Percentiles rank a stretch among this genome's conserved stretches.
Conservation (phyloP, 768 basidiomycete species). For the Tricholoma saponaceum region DNA sequence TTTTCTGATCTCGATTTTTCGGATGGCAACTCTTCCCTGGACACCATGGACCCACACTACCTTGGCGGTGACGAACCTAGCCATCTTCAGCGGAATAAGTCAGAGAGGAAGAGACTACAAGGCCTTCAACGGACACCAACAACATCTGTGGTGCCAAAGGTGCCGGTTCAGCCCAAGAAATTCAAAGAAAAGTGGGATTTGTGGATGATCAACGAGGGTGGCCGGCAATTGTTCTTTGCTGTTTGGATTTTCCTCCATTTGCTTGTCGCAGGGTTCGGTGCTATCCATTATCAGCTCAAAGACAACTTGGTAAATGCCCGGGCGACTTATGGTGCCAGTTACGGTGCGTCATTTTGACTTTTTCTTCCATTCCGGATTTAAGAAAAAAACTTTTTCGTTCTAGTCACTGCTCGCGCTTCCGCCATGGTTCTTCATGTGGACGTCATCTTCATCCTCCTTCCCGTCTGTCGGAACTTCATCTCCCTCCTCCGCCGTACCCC, state of each 20-base stretch:
- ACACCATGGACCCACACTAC: slow-evolving; percentile 33
- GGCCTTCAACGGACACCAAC: slow-evolving; percentile 70
- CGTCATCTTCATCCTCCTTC: slow-evolving; percentile 90
- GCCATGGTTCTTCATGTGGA: slow-evolving; percentile 91
- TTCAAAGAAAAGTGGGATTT: slow-evolving; percentile 46
- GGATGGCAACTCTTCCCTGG: slow-evolving; percentile 45
- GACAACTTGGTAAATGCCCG: slow-evolving; percentile 74
- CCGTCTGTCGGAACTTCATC: slow-evolving; percentile 93
- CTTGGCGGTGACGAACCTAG: slow-evolving; percentile 29
- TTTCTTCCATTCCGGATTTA: slow-evolving; percentile 30
- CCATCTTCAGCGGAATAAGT: slow-evolving; percentile 79
- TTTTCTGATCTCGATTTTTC: slow-evolving; percentile 69
- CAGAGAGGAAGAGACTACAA: slow-evolving; percentile 79
- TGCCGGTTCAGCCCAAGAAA: slow-evolving; percentile 33
- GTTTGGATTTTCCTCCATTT: slow-evolving; percentile 80
- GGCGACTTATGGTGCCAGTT: slow-evolving; percentile 69
- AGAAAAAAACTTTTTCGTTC: neutral
- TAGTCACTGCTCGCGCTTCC: slow-evolving; percentile 83
- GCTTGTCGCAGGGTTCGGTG: slow-evolving; percentile 73
- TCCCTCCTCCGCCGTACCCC: slow-evolving; percentile 84
- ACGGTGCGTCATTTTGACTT: slow-evolving; percentile 42
- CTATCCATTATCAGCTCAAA: slow-evolving; percentile 72
- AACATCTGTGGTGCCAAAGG: slow-evolving; percentile 20
- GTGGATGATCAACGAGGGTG: slow-evolving; percentile 97
- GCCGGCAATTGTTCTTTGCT: slow-evolving; percentile 71